phyloP scores from a whole-genome alignment of 2,329 filamentous ascomycete genomes.

The Fusarium siculi region DNA sequence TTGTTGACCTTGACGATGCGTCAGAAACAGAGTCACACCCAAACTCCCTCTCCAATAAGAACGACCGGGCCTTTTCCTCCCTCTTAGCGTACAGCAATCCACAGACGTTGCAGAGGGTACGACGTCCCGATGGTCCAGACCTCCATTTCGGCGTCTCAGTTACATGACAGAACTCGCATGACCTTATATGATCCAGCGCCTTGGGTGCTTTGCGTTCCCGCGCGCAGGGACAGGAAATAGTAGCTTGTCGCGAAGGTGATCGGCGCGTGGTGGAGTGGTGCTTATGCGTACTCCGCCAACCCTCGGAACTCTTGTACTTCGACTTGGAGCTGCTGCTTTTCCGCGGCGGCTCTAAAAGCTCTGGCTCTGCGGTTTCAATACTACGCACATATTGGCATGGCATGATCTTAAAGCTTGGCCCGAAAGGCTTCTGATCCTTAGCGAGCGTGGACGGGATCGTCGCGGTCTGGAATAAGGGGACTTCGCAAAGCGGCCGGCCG shows the following conservation, averaged over 20 bases:
- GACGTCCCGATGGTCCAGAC: not conserved
- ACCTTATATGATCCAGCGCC: not conserved
- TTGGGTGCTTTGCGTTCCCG: not conserved
- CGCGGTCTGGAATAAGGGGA: slow-evolving; percentile 6
- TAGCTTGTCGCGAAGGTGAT: not conserved
- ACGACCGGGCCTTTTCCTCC: not conserved
- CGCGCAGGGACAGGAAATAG: not conserved
- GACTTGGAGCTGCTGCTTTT: not conserved
- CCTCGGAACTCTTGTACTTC: not conserved
- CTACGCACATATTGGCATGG: not conserved
- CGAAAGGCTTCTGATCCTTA: not conserved
- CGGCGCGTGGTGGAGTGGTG: not conserved
- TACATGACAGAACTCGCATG: not conserved
- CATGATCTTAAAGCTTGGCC: not conserved
- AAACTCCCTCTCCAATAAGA: not conserved
- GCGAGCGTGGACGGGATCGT: not conserved
- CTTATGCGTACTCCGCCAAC: not conserved
- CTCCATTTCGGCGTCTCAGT: slow-evolving; percentile 18
- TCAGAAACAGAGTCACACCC: not conserved
- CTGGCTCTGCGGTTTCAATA: not conserved
- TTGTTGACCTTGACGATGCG: not conserved
- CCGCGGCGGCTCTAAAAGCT: not conserved
- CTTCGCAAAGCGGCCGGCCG: slow-evolving; percentile 8
- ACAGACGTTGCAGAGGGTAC: slow-evolving; percentile 19
- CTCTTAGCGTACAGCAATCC: slow-evolving; percentile 16